These are phyloP conservation scores for Gamarada debralockiae DNA, from an alignment of 495 filamentous ascomycete species.

Conservation along the genomic window DNA sequence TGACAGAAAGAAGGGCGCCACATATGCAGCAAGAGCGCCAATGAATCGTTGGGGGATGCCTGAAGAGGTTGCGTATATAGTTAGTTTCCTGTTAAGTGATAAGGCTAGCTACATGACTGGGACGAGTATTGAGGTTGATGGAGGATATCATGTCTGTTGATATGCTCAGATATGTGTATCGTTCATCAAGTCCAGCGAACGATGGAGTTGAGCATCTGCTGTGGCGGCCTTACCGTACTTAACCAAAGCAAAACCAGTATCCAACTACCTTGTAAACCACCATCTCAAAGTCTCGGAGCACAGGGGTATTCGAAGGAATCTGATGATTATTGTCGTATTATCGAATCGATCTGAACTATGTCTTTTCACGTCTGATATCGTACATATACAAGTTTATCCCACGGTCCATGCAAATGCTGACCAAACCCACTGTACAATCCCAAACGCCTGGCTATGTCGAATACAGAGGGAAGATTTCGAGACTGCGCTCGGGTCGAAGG, in stretches of 20 bases:
- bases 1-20: background rate
- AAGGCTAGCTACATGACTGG: constrained; percentile 20
- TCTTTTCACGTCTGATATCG: constrained; percentile 10
- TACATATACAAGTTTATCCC: constrained; percentile 15
- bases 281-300: too few species aligned
- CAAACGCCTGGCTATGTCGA: constrained; percentile 30
- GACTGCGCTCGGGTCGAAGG: constrained; percentile 12
- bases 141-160: constrained; percentile 11
- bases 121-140: constrained; percentile 16
- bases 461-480: constrained; percentile 31
- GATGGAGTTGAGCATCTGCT: too few species aligned
- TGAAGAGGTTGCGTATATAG: constrained; percentile 16
- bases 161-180: too few species aligned
- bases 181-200: too few species aligned
- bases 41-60: constrained; percentile 20
- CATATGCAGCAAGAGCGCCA: constrained; percentile 5
- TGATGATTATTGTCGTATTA: too few species aligned
- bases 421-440: constrained; percentile 20
- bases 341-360: background rate
- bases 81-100: constrained; percentile 23
- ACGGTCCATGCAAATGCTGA: constrained; percentile 21
- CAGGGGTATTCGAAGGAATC: too few species aligned
- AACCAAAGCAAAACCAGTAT: too few species aligned
- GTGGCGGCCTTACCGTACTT: too few species aligned
- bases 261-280: background rate